phyloP scores from a whole-genome alignment of 2,329 filamentous ascomycete species.

The Colletotrichum magnum region DNA sequence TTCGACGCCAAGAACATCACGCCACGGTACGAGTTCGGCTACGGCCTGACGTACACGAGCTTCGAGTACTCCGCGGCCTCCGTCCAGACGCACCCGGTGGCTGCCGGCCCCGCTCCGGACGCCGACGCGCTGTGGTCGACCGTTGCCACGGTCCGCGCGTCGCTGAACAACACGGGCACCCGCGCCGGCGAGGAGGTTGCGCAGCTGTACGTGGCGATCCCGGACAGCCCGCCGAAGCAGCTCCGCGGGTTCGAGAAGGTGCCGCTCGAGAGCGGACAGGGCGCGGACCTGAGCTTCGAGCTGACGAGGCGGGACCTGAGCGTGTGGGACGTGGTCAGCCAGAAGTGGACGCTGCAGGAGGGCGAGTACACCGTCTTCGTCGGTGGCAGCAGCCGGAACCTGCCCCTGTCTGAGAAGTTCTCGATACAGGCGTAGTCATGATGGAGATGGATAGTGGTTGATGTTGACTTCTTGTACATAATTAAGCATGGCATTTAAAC shows the following conservation, averaged over 20 bases:
- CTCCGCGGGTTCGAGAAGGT: constrained; percentile 70
- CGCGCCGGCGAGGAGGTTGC: constrained; percentile 61
- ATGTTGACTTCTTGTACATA: too few relatives aligned
- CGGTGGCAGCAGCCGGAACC: constrained; percentile 62
- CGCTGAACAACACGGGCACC: constrained; percentile 58
- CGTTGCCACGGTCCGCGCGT: constrained; percentile 54
- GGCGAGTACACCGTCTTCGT: constrained; percentile 61
- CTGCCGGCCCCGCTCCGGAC: constrained; percentile 54
- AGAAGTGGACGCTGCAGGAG: constrained; percentile 71
- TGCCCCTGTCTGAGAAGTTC: constrained; percentile 52
- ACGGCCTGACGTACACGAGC: constrained; percentile 68
- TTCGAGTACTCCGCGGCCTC: constrained; percentile 63
- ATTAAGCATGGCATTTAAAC: too few relatives aligned
- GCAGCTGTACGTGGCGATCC: constrained; percentile 64
- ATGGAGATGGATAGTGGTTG: too few relatives aligned
- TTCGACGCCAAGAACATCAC: constrained; percentile 64
- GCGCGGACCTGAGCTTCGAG: constrained; percentile 61
- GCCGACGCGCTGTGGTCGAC: constrained; percentile 63
- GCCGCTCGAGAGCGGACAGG: constrained; percentile 18
- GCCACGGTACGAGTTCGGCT: constrained; percentile 70
- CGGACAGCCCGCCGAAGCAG: constrained; percentile 65
- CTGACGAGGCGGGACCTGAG: constrained; percentile 76
- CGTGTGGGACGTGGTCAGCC: constrained; percentile 72
- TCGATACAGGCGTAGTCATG: neutral
- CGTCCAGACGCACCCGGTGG: constrained; percentile 47